phyloP scores from a whole-genome alignment of 768 basidiomycete genomes.

The Termitomyces sp. region DNA sequence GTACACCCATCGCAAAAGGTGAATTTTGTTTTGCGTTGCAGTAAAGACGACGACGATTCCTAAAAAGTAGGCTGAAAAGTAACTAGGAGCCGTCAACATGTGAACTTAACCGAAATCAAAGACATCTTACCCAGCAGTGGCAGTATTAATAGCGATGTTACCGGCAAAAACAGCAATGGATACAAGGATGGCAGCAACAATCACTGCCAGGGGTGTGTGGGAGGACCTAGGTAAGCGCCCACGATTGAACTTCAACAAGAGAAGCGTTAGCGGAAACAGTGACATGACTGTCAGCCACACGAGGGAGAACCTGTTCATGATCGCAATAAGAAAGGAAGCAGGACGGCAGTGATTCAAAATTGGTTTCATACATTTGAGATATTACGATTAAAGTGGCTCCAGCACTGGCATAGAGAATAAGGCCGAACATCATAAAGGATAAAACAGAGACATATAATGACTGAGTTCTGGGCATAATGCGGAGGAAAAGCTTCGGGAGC shows the following conservation, averaged over 20 bases:
- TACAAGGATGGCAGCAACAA: slow-evolving; percentile 37
- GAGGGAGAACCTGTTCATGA: slow-evolving; percentile 47
- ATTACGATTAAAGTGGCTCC: slow-evolving; percentile 46
- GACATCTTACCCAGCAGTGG: slow-evolving; percentile 44
- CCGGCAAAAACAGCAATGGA: slow-evolving; percentile 44
- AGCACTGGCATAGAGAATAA: slow-evolving; percentile 51
- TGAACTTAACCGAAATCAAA: not conserved
- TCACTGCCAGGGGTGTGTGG: slow-evolving; percentile 31
- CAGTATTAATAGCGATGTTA: slow-evolving; percentile 52
- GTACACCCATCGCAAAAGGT: slow-evolving; percentile 44
- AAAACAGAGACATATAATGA: slow-evolving; percentile 48
- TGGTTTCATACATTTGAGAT: slow-evolving; percentile 45
- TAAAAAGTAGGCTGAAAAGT: slow-evolving; percentile 58
- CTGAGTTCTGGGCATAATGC: slow-evolving; percentile 40
- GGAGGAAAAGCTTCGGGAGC: slow-evolving; percentile 47
- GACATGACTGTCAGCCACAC: slow-evolving; percentile 63
- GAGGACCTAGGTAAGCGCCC: slow-evolving; percentile 44
- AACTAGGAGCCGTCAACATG: slow-evolving; percentile 27
- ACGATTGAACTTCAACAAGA: slow-evolving; percentile 61
- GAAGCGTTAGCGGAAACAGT: slow-evolving; percentile 53
- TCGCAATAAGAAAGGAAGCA: not conserved
- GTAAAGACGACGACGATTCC: slow-evolving; percentile 42
- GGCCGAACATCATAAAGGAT: slow-evolving; percentile 43
- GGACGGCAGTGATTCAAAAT: not conserved
- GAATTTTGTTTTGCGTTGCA: slow-evolving; percentile 48